These are phyloP conservation scores for Hypoxylon sp. DNA, from an alignment of 2,329 filamentous ascomycete species.

Conservation along the genomic window DNA sequence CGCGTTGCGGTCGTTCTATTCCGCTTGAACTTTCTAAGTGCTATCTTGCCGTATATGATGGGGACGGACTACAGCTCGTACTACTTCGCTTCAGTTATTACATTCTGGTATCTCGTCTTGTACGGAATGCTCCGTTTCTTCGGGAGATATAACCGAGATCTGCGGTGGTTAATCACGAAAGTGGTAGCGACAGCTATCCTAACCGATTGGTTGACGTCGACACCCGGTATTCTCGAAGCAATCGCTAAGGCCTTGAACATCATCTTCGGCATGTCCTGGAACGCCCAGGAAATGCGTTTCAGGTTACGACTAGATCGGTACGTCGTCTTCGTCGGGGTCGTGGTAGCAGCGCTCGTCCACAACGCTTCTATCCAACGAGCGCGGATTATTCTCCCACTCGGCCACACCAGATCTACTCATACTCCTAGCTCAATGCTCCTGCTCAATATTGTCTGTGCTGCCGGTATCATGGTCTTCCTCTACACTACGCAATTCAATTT, in stretches of 20 bases:
- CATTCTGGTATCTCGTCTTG: conserved; percentile 74
- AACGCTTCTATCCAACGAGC: conserved; percentile 47
- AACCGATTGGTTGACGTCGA: conserved; percentile 53
- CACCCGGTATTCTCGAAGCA: conserved; percentile 61
- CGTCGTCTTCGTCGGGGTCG: conserved; percentile 70
- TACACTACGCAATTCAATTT: conserved; percentile 51
- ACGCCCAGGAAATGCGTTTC: conserved; percentile 65
- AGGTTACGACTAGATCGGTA: conserved; percentile 68
- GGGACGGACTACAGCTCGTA: conserved; percentile 70
- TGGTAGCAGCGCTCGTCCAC: conserved; percentile 62
- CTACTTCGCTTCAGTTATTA: conserved; percentile 71
- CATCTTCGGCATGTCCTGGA: conserved; percentile 65
- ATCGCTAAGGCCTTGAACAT: conserved; percentile 57
- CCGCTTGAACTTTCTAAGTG: conserved; percentile 70
- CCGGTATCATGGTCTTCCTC: conserved; percentile 55
- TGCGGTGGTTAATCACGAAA: conserved; percentile 63
- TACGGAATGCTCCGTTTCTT: conserved; percentile 66
- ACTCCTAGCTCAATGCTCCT: conserved; percentile 25
- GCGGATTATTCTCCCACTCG: conserved; percentile 20
- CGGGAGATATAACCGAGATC: conserved; percentile 60
- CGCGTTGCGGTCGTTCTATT: conserved; percentile 68
- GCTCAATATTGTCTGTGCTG: conserved; percentile 40
- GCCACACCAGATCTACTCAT: conserved; percentile 29
- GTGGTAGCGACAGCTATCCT: conserved; percentile 61
- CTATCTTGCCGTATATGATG: conserved; percentile 69